Base-by-base conservation (phyloP, 2,329 filamentous ascomycete genomes). In the Cladophialophora immunda region DNA sequence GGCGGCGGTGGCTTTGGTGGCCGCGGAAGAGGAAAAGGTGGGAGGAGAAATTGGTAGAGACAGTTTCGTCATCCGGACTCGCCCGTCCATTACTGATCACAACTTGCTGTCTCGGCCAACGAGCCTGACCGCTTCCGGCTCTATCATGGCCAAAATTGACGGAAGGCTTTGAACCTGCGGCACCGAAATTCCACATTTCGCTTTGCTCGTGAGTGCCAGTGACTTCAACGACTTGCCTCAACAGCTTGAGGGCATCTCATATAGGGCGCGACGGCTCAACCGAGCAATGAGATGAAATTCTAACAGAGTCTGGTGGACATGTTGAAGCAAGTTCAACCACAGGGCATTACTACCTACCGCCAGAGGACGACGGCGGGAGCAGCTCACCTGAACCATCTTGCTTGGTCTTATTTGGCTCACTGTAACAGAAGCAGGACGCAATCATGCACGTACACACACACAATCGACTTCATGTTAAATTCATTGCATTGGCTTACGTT, bases 11-110 rank as follows among this genome's bases (percentile, higher is more conserved):
- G 69, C 34, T 78, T 61, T 77, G 80, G 47, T 27, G 47, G 67
- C 74, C 79, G 45, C 72, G 75, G 58, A 66, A 72, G 64, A 71
- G 75, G 66, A 73, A 79, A 60, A 74, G 80, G 45, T 74, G 75
- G 59, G 69, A 73, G 64, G 70, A 74, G 69, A 47, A 71, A 72
- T 65, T 71, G 69, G 69, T 67, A 70, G 69, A 65, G 58, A 64
- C 66, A 68, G 25, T 68, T 66, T 66, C 68, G 65, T 57, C 68
- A 67, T 63, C 65, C 68, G 25, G 68, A 67, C 41, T 67, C 68
- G 27, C 65, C 68, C 32, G 62, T 65, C 30, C 63, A 64, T 38
- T 58, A 62, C 30, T 66, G 65, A 68, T 56, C 54, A 38, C 45
- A 25, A 15, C 9, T 52, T 56, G 50, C 27, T 58, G 53, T 58